These are phyloP conservation scores for Isoetes engelmannii DNA, from an alignment of 83 land plant species.

Conservation along the genomic window DNA sequence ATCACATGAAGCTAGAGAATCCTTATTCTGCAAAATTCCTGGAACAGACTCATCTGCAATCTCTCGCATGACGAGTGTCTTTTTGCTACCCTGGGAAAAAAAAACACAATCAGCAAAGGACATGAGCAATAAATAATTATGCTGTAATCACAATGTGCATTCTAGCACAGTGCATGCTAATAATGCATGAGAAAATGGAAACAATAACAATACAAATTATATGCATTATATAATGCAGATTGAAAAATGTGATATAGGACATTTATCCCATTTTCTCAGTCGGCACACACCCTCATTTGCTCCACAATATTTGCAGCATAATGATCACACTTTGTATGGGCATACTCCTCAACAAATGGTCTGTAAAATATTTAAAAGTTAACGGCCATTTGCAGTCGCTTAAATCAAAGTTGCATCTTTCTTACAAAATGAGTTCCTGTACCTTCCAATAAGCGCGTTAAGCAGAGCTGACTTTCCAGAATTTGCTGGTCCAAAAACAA, in stretches of 20 bases:
- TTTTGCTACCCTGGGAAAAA: constrained; percentile 56
- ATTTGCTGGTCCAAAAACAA: constrained; percentile 83
- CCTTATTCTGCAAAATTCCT: constrained; percentile 46
- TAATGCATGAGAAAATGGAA: background rate
- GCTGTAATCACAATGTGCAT: background rate
- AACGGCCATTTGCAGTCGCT: background rate
- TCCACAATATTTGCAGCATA: constrained; percentile 66
- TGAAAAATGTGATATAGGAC: background rate
- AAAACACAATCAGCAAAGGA: constrained; percentile 6
- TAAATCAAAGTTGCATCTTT: background rate
- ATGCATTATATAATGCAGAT: background rate
- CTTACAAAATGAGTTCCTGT: background rate
- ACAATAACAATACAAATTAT: background rate
- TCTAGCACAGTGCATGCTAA: background rate
- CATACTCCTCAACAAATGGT: constrained; percentile 50
- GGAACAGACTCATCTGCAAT: constrained; percentile 58
- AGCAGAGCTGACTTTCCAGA: constrained; percentile 83
- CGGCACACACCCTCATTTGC: constrained; percentile 48
- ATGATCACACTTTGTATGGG: constrained; percentile 42
- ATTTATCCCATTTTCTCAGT: background rate
- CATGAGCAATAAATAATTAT: background rate
- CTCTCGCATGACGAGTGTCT: constrained; percentile 74
- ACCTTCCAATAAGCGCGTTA: constrained; percentile 85
- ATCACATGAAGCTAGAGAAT: constrained; percentile 81
- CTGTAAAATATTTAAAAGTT: constrained; percentile 25